Evolutionary conservation across 208 protist species (phyloP).

Genomic region (Angomonas deanei): DNA sequence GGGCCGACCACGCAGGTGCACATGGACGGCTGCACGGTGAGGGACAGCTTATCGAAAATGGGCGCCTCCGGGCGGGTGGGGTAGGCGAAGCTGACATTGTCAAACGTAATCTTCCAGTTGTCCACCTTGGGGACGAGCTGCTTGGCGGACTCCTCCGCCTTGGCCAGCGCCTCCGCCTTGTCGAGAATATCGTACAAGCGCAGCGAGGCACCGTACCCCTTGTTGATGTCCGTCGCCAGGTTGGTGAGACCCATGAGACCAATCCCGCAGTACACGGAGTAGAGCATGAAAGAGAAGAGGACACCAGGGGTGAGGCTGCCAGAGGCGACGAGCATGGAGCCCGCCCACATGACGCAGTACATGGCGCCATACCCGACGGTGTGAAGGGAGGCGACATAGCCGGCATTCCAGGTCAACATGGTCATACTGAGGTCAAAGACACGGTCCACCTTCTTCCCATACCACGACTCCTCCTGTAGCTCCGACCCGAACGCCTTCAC

Average conservation of each 20-base stretch:
- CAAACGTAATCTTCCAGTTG: slow-evolving; percentile 58
- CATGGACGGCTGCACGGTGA: slow-evolving; percentile 56
- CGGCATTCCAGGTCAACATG: slow-evolving; percentile 71
- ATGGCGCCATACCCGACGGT: slow-evolving; percentile 75
- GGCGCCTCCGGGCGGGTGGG: slow-evolving; percentile 71
- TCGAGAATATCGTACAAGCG: slow-evolving; percentile 82
- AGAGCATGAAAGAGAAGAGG: slow-evolving; percentile 88
- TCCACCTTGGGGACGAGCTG: slow-evolving; percentile 35
- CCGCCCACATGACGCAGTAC: slow-evolving; percentile 85
- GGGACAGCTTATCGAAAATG: slow-evolving; percentile 61
- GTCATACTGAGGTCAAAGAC: slow-evolving; percentile 66
- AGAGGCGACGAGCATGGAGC: slow-evolving; percentile 75
- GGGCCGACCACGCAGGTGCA: slow-evolving; percentile 81
- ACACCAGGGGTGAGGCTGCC: slow-evolving; percentile 67
- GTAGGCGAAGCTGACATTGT: slow-evolving; percentile 79
- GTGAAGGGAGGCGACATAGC: slow-evolving; percentile 76
- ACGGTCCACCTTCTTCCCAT: slow-evolving; percentile 52
- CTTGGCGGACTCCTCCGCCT: slow-evolving; percentile 27
- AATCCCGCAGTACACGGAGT: slow-evolving; percentile 87
- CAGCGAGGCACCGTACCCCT: slow-evolving; percentile 76
- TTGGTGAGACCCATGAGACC: slow-evolving; percentile 84
- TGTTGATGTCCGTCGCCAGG: slow-evolving; percentile 80
- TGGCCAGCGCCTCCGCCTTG: slow-evolving; percentile 32
- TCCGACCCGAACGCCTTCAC: slow-evolving; percentile 75
- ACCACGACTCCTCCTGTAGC: slow-evolving; percentile 67